These are phyloP conservation scores for Plenodomus tracheiphilus DNA, from an alignment of 2,329 filamentous ascomycete genomes.

Conservation along the genomic window DNA sequence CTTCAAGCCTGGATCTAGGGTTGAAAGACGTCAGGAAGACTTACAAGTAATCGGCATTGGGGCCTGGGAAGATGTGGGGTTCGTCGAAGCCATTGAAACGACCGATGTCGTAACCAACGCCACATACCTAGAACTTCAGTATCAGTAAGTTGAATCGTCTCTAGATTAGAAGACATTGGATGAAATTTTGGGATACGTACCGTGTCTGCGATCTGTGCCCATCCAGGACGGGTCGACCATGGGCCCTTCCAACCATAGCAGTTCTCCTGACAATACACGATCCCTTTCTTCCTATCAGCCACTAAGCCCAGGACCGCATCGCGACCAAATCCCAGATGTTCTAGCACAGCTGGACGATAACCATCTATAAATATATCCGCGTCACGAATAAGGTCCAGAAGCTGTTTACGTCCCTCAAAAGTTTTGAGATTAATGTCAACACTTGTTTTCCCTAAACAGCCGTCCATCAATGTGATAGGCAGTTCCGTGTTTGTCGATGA, in stretches of 20 bases:
- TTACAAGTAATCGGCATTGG: neutral
- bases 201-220: constrained; percentile 54
- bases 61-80: neutral
- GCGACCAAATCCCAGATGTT: constrained; percentile 48
- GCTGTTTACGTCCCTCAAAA: constrained; percentile 23
- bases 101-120: neutral
- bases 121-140: neutral
- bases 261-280: constrained; percentile 56
- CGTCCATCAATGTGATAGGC: constrained; percentile 45
- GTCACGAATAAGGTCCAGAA: constrained; percentile 48
- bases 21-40: neutral
- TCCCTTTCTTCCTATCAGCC: constrained; percentile 46
- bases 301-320: constrained; percentile 48
- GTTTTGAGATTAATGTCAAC: constrained; percentile 49
- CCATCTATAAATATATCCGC: constrained; percentile 59
- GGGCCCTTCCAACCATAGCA: constrained; percentile 56
- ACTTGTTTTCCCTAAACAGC: constrained; percentile 48
- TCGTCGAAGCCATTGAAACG: neutral
- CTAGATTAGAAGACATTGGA: neutral
- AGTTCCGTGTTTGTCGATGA: constrained; percentile 34
- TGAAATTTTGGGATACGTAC: constrained; percentile 20
- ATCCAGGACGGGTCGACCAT: constrained; percentile 52
- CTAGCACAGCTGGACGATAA: constrained; percentile 53
- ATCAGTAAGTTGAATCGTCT: neutral
- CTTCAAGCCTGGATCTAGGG: too few species aligned